A percentile compares a stretch with the other conserved stretches of the same genome.
Conservation (phyloP, 2,329 filamentous ascomycete genomes). For the Aspergillus chevalieri region DNA sequence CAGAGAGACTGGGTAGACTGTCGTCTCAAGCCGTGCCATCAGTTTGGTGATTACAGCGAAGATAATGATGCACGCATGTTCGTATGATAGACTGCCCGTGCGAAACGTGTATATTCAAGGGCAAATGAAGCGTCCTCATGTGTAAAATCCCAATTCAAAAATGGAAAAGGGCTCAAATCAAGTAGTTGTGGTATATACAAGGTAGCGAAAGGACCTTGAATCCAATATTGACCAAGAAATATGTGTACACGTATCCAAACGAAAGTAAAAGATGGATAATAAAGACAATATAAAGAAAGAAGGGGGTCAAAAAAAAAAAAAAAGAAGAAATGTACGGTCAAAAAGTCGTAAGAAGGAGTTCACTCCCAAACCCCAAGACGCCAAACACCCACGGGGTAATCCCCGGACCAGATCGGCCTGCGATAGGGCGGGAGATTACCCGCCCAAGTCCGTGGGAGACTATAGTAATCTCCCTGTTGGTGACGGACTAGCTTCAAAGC, state of each 20-base stretch:
- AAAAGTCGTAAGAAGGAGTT: not conserved
- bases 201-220: not conserved
- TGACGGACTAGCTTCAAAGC: not conserved
- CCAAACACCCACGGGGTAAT: not conserved
- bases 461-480: not conserved
- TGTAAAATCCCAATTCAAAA: not conserved
- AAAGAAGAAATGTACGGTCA: not conserved
- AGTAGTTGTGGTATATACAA: too few relatives aligned
- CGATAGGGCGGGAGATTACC: not conserved
- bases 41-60: constrained; percentile 10
- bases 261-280: not conserved
- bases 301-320: not conserved
- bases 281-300: not conserved
- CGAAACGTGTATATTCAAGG: not conserved
- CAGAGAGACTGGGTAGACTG: constrained; percentile 17
- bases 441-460: not conserved
- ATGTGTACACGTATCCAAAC: not conserved
- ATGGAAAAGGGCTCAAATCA: not conserved
- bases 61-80: too few relatives aligned
- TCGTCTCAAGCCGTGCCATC: constrained; percentile 11
- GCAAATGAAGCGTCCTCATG: too few relatives aligned
- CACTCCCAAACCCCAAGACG: not conserved
- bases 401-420: not conserved
- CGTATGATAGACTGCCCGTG: not conserved
- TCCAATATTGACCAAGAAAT: not conserved